These are phyloP conservation scores for Podospora tetraspora DNA, from an alignment of 495 filamentous ascomycete species.

Conservation along the genomic window DNA sequence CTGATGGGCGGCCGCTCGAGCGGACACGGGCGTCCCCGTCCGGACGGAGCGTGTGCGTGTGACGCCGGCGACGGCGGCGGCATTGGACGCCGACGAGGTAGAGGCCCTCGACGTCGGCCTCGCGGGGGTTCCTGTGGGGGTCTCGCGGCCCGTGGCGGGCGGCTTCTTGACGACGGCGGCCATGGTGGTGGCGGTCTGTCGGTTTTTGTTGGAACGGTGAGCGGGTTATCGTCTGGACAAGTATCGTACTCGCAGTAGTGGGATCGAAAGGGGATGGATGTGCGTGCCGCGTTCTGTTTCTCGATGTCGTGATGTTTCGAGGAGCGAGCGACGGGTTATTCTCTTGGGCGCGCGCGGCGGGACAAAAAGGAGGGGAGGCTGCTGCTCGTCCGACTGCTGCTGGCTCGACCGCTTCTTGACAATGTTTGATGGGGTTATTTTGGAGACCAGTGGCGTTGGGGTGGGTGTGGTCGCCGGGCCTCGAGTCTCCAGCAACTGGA, in stretches of 20 bases:
- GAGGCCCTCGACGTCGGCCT: constrained; percentile 31
- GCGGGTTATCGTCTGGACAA: neutral
- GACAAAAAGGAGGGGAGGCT: neutral
- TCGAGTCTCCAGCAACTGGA: constrained; percentile 19
- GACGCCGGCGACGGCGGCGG: constrained; percentile 27
- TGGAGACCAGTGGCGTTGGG: constrained; percentile 22
- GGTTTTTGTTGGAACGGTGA: constrained; percentile 4
- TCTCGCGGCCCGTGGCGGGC: constrained; percentile 36
- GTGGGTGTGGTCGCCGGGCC: constrained; percentile 6
- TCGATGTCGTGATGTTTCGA: neutral
- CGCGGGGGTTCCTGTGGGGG: constrained; percentile 30
- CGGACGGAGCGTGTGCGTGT: constrained; percentile 48
- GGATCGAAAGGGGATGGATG: too few species aligned
- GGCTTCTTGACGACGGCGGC: constrained; percentile 43
- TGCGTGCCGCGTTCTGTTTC: too few species aligned
- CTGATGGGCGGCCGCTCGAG: constrained; percentile 57
- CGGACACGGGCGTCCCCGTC: constrained; percentile 58
- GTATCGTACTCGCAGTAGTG: neutral
- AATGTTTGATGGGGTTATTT: constrained; percentile 16
- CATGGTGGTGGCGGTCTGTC: constrained; percentile 17
- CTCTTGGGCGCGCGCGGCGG: neutral
- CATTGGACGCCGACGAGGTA: constrained; percentile 32
- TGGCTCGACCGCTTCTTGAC: neutral
- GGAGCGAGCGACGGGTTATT: neutral
- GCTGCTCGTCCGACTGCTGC: neutral